phyloP scores from a whole-genome alignment of 2,329 filamentous ascomycete genomes.

The Hymenoscyphus scutula region DNA sequence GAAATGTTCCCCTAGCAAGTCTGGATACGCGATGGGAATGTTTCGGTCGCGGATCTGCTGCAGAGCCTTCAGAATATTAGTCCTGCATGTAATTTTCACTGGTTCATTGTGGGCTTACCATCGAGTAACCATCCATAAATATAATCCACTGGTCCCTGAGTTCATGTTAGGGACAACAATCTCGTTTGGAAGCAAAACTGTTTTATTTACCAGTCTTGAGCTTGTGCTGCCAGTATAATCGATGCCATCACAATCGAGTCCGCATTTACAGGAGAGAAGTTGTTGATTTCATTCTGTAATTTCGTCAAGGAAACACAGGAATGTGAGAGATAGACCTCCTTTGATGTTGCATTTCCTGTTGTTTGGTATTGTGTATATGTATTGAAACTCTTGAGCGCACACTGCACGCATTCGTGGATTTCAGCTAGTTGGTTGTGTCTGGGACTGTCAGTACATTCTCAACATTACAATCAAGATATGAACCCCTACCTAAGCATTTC shows the following conservation, averaged over 20 bases:
- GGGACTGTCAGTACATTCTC: neutral
- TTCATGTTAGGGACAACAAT: neutral
- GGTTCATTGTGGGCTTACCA: neutral
- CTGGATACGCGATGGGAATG: slow-evolving; percentile 14
- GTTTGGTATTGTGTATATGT: slow-evolving; percentile 21
- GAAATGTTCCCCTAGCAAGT: slow-evolving; percentile 11
- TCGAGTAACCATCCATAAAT: slow-evolving; percentile 24
- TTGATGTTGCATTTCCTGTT: slow-evolving; percentile 12
- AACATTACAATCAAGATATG: neutral
- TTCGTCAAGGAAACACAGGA: slow-evolving; percentile 14
- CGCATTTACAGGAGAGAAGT: slow-evolving; percentile 18
- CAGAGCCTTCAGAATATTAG: slow-evolving; percentile 11
- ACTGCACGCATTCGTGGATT: slow-evolving; percentile 17
- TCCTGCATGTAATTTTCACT: neutral
- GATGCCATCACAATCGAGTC: slow-evolving; percentile 24
- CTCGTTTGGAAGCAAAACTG: neutral
- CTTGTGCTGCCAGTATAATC: slow-evolving; percentile 19
- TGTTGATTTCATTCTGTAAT: slow-evolving; percentile 21
- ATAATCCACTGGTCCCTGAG: slow-evolving; percentile 23
- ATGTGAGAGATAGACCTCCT: slow-evolving; percentile 20
- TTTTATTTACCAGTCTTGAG: slow-evolving; percentile 22
- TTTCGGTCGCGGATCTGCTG: slow-evolving; percentile 13
- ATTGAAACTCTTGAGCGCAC: slow-evolving; percentile 20
- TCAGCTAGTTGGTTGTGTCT: slow-evolving; percentile 21
- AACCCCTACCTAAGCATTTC: slow-evolving; percentile 12